phyloP scores from a whole-genome alignment of 495 filamentous ascomycete genomes.

The Parathielavia appendiculata region DNA sequence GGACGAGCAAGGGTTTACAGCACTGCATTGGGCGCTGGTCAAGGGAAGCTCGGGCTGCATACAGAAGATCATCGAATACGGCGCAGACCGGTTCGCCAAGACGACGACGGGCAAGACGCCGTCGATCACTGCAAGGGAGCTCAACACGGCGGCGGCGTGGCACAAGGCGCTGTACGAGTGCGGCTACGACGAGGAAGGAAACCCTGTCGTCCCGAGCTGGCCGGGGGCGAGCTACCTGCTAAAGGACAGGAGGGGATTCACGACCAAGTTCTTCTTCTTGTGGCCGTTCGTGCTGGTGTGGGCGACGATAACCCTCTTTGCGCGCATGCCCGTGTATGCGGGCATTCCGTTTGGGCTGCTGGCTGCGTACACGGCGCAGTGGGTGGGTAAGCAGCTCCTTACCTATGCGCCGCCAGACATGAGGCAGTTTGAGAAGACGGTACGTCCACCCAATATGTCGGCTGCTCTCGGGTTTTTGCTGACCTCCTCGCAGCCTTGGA shows the following conservation, averaged over 20 bases:
- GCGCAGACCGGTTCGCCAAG: conserved; percentile 82
- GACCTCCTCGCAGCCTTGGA: conserved; percentile 59
- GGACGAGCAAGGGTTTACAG: conserved; percentile 87
- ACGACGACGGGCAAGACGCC: conserved; percentile 87
- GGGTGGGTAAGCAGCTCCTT: conserved; percentile 67
- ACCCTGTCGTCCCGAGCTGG: conserved; percentile 55
- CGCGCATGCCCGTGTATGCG: conserved; percentile 65
- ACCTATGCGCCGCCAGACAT: conserved; percentile 79
- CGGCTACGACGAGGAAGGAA: conserved; percentile 76
- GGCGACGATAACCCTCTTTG: conserved; percentile 62
- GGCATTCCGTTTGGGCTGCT: conserved; percentile 65
- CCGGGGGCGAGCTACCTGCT: conserved; percentile 53
- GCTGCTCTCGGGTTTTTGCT: conserved; percentile 9
- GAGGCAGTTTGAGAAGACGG: conserved; percentile 81
- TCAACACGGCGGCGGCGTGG: conserved; percentile 80
- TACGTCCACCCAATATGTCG: conserved; percentile 36
- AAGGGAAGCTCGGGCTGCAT: conserved; percentile 82
- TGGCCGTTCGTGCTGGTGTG: conserved; percentile 78
- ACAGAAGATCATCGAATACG: conserved; percentile 88
- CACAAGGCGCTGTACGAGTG: conserved; percentile 76
- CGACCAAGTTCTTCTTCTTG: conserved; percentile 85
- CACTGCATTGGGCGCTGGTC: conserved; percentile 94
- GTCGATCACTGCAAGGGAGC: conserved; percentile 74
- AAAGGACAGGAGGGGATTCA: conserved; percentile 65
- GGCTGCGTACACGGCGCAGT: conserved; percentile 68